Percentiles rank a stretch among this genome's conserved stretches.
phyloP scores from a whole-genome alignment of 768 basidiomycete genomes.

The Porpolomopsis calyptriformis region DNA sequence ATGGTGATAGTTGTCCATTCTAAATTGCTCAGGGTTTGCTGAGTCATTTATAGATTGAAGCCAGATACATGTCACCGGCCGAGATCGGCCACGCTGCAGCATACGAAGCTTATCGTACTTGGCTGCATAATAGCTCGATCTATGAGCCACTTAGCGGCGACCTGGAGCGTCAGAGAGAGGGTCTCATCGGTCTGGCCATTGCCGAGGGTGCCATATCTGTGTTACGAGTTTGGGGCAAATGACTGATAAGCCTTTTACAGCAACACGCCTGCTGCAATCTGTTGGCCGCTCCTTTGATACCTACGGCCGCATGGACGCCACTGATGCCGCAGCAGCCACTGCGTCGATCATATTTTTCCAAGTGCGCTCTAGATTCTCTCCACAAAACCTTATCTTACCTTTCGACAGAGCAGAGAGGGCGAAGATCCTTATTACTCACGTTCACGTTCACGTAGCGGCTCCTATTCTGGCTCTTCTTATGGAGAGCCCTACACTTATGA shows the following conservation, averaged over 20 bases:
- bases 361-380: slow-evolving; percentile 21
- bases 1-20: slow-evolving; percentile 28
- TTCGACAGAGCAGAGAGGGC: slow-evolving; percentile 24
- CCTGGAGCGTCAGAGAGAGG: slow-evolving; percentile 53
- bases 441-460: slow-evolving; percentile 21
- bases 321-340: slow-evolving; percentile 60
- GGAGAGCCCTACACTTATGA: slow-evolving; percentile 31
- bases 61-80: slow-evolving; percentile 38
- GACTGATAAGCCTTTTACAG: slow-evolving; percentile 24
- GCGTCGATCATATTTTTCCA: slow-evolving; percentile 49
- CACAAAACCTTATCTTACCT: background rate
- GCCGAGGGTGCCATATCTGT: slow-evolving; percentile 46
- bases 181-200: slow-evolving; percentile 53
- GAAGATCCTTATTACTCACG: slow-evolving; percentile 20
- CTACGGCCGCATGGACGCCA: slow-evolving; percentile 38
- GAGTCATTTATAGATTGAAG: slow-evolving; percentile 33
- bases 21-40: slow-evolving; percentile 1
- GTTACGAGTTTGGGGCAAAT: slow-evolving; percentile 3
- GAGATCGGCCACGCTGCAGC: slow-evolving; percentile 72
- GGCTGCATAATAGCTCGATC: slow-evolving; percentile 47
- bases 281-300: slow-evolving; percentile 33
- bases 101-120: slow-evolving; percentile 63
- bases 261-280: slow-evolving; percentile 45
- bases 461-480: slow-evolving; percentile 15
- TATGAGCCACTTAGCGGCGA: slow-evolving; percentile 49